Base-by-base conservation (phyloP, 768 basidiomycete species). In the Boletus vinaceobasis region DNA sequence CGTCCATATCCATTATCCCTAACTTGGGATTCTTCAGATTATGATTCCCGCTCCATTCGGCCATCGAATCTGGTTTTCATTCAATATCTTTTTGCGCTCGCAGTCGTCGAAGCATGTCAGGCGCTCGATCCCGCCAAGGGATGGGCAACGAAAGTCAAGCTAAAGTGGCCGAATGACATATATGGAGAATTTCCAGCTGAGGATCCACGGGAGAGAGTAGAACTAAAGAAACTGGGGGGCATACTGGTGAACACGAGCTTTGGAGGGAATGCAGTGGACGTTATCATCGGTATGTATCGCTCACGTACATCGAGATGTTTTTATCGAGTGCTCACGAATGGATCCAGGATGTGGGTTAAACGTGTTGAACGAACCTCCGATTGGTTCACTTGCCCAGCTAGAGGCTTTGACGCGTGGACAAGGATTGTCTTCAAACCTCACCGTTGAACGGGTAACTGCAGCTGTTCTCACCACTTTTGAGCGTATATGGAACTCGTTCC, bases 111-210 rank as follows among this genome's bases (percentile, higher is more conserved):
- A 60, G 93, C 88, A 1, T 91, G 90, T 60, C 79, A 84, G 2
- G 73, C 74, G 2, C 73, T 62, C 10, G 77, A 86, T n/a, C 75
- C 87, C 0, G 82, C 53, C 43, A 23, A 68, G 52, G 23, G 17
- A 33, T 76, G 73, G 48, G 85, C 82, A 13, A 72, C 82, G 3
- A 76, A 76, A 14, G 81, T 97, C 11, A 78, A 85, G 38, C 74
- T 98, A 26, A 98, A 98, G 70, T 98, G 97, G 97, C 97, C 96
- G 19, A 98, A 98, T 64, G 97, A 98, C 62, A 75, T 99, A 5
- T 98, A 98, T 63, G 88, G 85, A 2, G 77, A 84, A 38, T 75
- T 78, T 38, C 83, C 75, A 33, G 73, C 69, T 4, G 74, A 68
- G 2, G 75, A 74, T 5, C 13, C 49, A 6, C 6, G 27, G 33